These are phyloP conservation scores for Candida odintsovae DNA, from an alignment of 805 yeast genomes.

Conservation along the genomic window DNA sequence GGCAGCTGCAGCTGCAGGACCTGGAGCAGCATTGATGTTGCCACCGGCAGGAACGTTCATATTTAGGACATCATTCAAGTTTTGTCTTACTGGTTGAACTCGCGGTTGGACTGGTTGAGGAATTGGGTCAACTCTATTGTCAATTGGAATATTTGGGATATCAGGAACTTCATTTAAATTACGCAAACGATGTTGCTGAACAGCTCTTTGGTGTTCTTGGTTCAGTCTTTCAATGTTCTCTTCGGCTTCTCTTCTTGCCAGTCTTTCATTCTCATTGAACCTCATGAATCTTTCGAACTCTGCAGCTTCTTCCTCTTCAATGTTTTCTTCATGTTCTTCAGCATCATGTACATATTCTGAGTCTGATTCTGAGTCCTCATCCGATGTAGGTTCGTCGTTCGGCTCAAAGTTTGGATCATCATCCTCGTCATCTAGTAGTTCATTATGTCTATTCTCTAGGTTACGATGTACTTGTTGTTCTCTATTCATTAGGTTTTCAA, in stretches of 20 bases:
- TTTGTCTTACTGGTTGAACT: conserved; percentile 10
- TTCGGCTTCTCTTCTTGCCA: conserved; percentile 5
- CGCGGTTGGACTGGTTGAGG: conserved; percentile 6
- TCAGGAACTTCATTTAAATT: conserved; percentile 9
- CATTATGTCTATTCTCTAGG: neutral
- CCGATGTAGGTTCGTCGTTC: conserved; percentile 16
- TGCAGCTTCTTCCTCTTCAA: conserved; percentile 11
- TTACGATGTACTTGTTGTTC: conserved; percentile 1
- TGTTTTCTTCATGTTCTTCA: conserved; percentile 7
- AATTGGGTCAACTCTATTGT: conserved; percentile 5
- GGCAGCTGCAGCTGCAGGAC: conserved; percentile 2
- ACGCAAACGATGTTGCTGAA: conserved; percentile 4
- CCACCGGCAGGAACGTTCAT: neutral
- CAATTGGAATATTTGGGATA: conserved; percentile 8
- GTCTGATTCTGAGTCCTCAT: conserved; percentile 5
- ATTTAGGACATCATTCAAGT: neutral
- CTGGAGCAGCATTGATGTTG: neutral
- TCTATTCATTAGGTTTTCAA: conserved; percentile 4
- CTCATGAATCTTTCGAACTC: conserved; percentile 9
- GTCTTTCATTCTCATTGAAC: conserved; percentile 12
- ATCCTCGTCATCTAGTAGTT: conserved; percentile 9
- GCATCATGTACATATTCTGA: conserved; percentile 10
- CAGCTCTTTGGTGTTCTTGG: conserved; percentile 5
- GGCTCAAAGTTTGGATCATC: conserved; percentile 26
- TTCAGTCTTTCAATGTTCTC: neutral